phyloP scores from a whole-genome alignment of 192 early-diverging fungal species.

The Coemansia sp. region DNA sequence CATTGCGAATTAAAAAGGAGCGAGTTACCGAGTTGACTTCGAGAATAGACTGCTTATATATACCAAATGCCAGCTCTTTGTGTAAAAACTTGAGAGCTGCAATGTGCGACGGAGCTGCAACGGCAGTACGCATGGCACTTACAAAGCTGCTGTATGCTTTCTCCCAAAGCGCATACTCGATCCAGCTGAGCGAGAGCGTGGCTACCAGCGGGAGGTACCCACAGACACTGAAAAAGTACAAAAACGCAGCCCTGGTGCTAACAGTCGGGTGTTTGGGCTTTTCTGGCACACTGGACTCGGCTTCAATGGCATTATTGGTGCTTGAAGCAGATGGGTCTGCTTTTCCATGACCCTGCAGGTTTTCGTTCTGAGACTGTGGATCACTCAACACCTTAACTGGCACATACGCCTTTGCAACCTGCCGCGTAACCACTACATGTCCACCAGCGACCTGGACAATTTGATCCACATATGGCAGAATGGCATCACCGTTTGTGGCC shows the following conservation, averaged over 20 bases:
- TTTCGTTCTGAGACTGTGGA: too few species aligned
- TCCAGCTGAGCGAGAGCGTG: too few species aligned
- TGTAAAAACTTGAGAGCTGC: neutral
- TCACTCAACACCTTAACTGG: too few species aligned
- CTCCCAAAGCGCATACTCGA: too few species aligned
- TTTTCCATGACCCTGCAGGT: neutral
- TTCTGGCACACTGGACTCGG: too few species aligned
- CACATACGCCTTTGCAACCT: neutral
- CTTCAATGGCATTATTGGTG: too few species aligned
- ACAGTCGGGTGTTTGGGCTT: too few species aligned
- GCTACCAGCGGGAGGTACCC: too few species aligned
- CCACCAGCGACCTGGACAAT: conserved; percentile 5
- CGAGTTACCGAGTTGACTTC: neutral
- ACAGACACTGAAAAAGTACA: conserved; percentile 9
- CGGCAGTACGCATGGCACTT: neutral
- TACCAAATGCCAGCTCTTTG: neutral
- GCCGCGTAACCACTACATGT: neutral
- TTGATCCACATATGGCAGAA: conserved; percentile 3
- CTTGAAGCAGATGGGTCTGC: too few species aligned
- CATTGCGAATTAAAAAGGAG: neutral
- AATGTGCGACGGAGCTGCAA: neutral
- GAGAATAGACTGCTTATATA: neutral
- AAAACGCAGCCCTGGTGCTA: too few species aligned
- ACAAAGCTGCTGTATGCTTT: neutral
- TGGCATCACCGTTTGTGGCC: conserved; percentile 52